These are phyloP conservation scores for Pseudophaeomoniella oleicola DNA, from an alignment of 2,329 filamentous ascomycete species.

Conservation along the genomic window DNA sequence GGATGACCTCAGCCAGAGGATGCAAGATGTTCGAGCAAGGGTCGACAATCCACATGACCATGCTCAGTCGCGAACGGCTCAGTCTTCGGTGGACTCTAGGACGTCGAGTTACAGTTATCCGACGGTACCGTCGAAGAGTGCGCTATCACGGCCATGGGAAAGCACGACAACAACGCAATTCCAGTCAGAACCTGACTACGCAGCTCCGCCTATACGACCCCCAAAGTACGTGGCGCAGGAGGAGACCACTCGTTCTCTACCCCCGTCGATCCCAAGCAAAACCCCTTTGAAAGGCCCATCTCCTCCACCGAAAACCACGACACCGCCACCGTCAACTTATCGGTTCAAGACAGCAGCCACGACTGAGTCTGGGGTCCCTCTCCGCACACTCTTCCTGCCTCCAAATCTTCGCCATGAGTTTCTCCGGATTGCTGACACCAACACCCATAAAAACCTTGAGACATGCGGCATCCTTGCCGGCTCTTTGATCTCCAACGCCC, in stretches of 20 bases:
- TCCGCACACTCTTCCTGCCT: conserved; percentile 80
- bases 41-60: conserved; percentile 5
- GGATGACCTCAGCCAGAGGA: conserved; percentile 32
- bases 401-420: conserved; percentile 60
- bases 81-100: conserved; percentile 6
- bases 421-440: conserved; percentile 55
- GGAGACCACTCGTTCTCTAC: neutral
- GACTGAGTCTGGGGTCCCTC: conserved; percentile 73
- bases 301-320: conserved; percentile 1
- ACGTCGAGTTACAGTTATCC: conserved; percentile 26
- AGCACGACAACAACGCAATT: conserved; percentile 24
- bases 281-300: conserved; percentile 5
- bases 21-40: conserved; percentile 14
- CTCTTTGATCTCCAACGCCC: conserved; percentile 76
- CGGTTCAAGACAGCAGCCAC: conserved; percentile 76
- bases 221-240: neutral
- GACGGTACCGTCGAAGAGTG: conserved; percentile 18
- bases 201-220: conserved; percentile 4
- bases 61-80: conserved; percentile 2
- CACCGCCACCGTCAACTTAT: conserved; percentile 36
- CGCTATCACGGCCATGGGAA: conserved; percentile 16
- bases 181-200: conserved; percentile 3
- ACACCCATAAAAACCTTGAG: conserved; percentile 72
- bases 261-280: conserved; percentile 14
- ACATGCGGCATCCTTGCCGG: conserved; percentile 93